Base-by-base conservation (phyloP, 169 alveolate species). In the Eimeria sp. region DNA sequence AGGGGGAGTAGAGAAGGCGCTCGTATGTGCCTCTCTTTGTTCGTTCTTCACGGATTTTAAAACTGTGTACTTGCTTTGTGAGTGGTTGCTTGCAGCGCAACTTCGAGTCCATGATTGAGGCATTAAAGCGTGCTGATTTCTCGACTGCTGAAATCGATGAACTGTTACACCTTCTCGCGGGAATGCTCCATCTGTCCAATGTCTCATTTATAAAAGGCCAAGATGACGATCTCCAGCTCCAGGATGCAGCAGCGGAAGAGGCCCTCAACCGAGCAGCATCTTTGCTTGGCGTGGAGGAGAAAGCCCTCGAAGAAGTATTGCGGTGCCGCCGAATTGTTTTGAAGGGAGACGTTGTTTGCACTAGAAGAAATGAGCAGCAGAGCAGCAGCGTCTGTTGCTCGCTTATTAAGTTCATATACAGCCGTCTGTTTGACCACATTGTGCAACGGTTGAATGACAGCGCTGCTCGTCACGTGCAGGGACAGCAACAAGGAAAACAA, bases 171-270 rank as follows among this genome's bases (percentile, higher is more conserved):
- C 58, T 71, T 23, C 87, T 89, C n/a, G 95, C 87, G 27, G 95
- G 95, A 11, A 71, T 89, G 58, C 95, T 89, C 11, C 95, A 89
- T 33, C 95, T 89, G 54, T 89, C 95, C 60, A 89, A 89, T 60
- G 95, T 71, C 33, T 25, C 85, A 0, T 89, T 56, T 85, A 43
- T 4, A 23, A 77, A 89, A 40, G 87, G 85, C 60, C 20, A n/a
- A 30, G 85, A 76, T 76, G 85, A 76, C 27, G 13, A 33, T 6
- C 85, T 76, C 18, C 60, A 76, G 58, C 60, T 76, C 6, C 85
- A 43, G 52, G 85, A 76, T 46, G n/a, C 85, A 43, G 58, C 85
- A 33, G 46, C 85, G 52, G 58, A 33, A 43, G 58, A 76, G 9
- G 85, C 85, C 56, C 85, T 76, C 85, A 76, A 33, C 56, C 72